phyloP scores from a whole-genome alignment of 2,329 filamentous ascomycete genomes.

The Pseudopyrenochaeta lycopersici region DNA sequence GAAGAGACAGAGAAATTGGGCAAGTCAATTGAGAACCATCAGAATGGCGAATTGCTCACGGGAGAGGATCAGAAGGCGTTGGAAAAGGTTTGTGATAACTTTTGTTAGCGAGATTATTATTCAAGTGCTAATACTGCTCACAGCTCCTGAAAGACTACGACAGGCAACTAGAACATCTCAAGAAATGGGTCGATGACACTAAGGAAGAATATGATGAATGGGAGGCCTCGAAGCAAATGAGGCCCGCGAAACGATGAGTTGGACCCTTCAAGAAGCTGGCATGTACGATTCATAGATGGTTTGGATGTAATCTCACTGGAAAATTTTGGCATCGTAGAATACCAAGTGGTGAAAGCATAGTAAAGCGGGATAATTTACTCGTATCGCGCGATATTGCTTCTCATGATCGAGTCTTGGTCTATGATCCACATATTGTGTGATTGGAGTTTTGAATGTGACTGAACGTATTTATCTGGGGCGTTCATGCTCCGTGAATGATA shows the following conservation, averaged over 20 bases:
- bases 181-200: constrained; percentile 69
- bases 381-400: neutral
- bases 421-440: too few species aligned
- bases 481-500: neutral
- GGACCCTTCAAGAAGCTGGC: neutral
- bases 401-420: neutral
- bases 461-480: too few species aligned
- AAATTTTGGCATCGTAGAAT: constrained; percentile 23
- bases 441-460: too few species aligned
- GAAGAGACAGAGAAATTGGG: constrained; percentile 77
- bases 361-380: constrained; percentile 1
- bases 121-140: constrained; percentile 19
- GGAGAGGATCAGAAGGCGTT: constrained; percentile 76
- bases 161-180: constrained; percentile 78
- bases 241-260: constrained; percentile 33
- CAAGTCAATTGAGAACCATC: constrained; percentile 55
- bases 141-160: constrained; percentile 84
- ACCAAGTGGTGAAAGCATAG: constrained; percentile 16
- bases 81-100: constrained; percentile 69
- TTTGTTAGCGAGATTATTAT: neutral
- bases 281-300: constrained; percentile 22
- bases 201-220: constrained; percentile 68
- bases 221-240: constrained; percentile 49
- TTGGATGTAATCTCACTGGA: constrained; percentile 21
- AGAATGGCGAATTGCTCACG: constrained; percentile 62